Evolutionary conservation across 257 asterid species (phyloP).

Genomic region (Hygrophila difformis): DNA sequence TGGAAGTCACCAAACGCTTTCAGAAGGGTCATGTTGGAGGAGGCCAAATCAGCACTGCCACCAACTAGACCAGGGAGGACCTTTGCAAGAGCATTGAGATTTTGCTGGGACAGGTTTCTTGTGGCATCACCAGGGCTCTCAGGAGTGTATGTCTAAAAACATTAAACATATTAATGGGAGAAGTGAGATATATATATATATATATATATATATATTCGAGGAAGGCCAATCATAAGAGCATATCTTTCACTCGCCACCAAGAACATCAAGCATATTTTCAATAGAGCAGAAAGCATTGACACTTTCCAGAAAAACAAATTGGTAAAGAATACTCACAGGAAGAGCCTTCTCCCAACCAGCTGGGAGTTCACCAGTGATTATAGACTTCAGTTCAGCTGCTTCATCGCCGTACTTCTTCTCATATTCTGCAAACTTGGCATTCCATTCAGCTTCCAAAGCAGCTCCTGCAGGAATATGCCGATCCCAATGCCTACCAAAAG

Average conservation of each 20-base stretch:
- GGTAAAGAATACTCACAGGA: constrained; percentile 50
- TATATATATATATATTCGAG: not conserved
- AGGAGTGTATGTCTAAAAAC: constrained; percentile 61
- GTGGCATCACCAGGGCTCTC: constrained; percentile 74
- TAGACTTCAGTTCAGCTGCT: constrained; percentile 66
- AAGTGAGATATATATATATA: too few species aligned
- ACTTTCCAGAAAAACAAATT: not conserved
- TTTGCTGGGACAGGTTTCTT: constrained; percentile 58
- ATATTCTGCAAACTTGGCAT: constrained; percentile 73
- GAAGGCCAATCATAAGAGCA: not conserved
- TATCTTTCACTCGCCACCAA: not conserved
- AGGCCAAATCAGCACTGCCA: constrained; percentile 89
- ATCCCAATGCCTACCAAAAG: constrained; percentile 73
- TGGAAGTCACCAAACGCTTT: constrained; percentile 75
- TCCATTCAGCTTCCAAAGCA: constrained; percentile 85
- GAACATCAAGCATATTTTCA: too few species aligned
- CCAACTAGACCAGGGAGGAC: constrained; percentile 79
- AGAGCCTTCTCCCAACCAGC: constrained; percentile 81
- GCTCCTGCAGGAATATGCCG: constrained; percentile 76
- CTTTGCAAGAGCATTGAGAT: constrained; percentile 70
- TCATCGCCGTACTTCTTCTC: constrained; percentile 81
- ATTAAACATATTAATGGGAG: constrained; percentile 7
- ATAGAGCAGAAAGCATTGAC: too few species aligned
- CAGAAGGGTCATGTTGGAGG: constrained; percentile 80
- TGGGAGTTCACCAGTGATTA: constrained; percentile 59